Conservation (phyloP, 257 asterid species). For the Scutellaria minor region DNA sequence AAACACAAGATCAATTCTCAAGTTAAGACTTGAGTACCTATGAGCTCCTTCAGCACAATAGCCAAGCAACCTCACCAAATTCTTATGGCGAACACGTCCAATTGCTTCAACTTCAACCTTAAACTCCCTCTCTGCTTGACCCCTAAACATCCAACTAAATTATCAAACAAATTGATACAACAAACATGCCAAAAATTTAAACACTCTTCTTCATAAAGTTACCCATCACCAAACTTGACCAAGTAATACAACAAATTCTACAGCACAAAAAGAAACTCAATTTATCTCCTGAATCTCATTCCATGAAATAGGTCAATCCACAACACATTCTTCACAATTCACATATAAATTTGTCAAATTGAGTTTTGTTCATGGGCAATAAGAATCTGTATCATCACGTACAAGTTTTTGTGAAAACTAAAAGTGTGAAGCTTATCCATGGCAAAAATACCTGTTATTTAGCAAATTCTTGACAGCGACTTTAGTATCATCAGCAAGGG, state of each 20-base stretch:
- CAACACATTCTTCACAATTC: too few species aligned
- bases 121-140: constrained; percentile 94
- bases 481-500: constrained; percentile 56
- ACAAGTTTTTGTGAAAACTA: neutral
- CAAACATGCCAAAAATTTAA: constrained; percentile 2
- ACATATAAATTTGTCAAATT: too few species aligned
- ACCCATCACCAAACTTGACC: neutral
- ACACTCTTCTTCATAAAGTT: neutral
- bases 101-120: constrained; percentile 96
- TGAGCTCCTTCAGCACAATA: constrained; percentile 94
- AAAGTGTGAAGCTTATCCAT: too few species aligned
- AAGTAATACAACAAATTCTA: too few species aligned
- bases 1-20: neutral
- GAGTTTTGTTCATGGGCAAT: too few species aligned
- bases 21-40: constrained; percentile 49
- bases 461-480: constrained; percentile 93
- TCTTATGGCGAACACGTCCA: constrained; percentile 91
- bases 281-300: neutral
- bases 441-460: constrained; percentile 63
- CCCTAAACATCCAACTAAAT: constrained; percentile 50
- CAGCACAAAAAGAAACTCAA: neutral
- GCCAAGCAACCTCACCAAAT: constrained; percentile 92
- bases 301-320: too few species aligned
- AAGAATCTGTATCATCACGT: too few species aligned
- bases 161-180: neutral